Percentiles rank a stretch among this genome's conserved stretches.
Evolutionary conservation across 169 alveolate genomes (phyloP).

Genomic region (Plasmodium falciparum): DNA sequence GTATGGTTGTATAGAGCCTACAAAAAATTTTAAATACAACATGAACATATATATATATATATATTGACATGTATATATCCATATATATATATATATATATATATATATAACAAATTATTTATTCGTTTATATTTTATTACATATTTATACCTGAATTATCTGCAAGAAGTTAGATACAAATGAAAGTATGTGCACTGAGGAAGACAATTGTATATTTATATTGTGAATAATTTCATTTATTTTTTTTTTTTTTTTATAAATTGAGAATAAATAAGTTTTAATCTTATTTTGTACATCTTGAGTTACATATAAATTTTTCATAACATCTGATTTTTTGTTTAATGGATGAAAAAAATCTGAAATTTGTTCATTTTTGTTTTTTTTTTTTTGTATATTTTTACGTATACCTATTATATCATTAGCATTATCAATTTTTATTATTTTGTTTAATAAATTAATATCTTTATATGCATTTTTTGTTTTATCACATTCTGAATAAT

Average conservation of each 20-base stretch:
- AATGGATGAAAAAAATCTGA: constrained; percentile 52
- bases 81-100: not conserved
- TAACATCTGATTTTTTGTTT: constrained; percentile 63
- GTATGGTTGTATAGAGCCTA: constrained; percentile 77
- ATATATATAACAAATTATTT: not conserved
- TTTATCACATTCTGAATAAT: constrained; percentile 23
- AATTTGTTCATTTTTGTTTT: constrained; percentile 13
- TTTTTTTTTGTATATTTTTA: constrained; percentile 10
- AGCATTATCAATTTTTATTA: constrained; percentile 40
- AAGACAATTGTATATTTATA: constrained; percentile 51
- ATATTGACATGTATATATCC: not conserved
- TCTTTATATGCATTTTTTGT: constrained; percentile 14
- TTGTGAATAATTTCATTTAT: constrained; percentile 30
- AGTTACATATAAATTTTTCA: constrained; percentile 75
- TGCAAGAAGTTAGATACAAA: constrained; percentile 73
- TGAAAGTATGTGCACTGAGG: constrained; percentile 75
- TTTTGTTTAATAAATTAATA: constrained; percentile 7
- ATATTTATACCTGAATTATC: constrained; percentile 37
- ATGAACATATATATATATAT: not conserved
- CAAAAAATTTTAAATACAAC: not conserved
- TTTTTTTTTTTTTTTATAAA: constrained; percentile 40
- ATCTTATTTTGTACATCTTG: constrained; percentile 44
- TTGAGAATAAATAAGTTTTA: constrained; percentile 23
- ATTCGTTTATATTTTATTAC: not conserved
- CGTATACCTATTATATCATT: constrained; percentile 59